phyloP scores from a whole-genome alignment of 495 filamentous ascomycete species.

The Xanthoparmelia taractica region DNA sequence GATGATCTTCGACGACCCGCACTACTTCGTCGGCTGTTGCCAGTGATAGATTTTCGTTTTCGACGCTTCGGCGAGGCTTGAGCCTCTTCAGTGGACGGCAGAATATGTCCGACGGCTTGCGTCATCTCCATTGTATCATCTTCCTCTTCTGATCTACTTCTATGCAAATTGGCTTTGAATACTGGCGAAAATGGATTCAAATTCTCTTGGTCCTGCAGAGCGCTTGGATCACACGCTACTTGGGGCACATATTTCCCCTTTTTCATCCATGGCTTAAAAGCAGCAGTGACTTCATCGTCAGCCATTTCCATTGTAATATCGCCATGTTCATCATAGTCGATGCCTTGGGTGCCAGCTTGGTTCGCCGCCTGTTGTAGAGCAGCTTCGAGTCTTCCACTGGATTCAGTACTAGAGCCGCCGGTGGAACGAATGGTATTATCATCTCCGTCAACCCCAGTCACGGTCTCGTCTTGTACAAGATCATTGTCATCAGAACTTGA shows the following conservation, averaged over 20 bases:
- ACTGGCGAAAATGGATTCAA: slow-evolving; percentile 44
- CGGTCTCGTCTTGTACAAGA: slow-evolving; percentile 61
- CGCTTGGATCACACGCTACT: slow-evolving; percentile 43
- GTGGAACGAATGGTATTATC: slow-evolving; percentile 57
- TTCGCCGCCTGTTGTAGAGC: slow-evolving; percentile 67
- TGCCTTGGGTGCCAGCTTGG: slow-evolving; percentile 57
- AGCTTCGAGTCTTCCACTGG: slow-evolving; percentile 63
- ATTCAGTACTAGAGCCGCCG: slow-evolving; percentile 51
- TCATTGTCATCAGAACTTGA: slow-evolving; percentile 46
- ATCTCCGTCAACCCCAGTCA: slow-evolving; percentile 58
- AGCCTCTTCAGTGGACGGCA: slow-evolving; percentile 27
- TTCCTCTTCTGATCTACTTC: slow-evolving; percentile 33
- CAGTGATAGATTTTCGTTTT: slow-evolving; percentile 17
- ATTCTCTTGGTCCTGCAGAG: slow-evolving; percentile 55
- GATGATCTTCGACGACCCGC: slow-evolving; percentile 24
- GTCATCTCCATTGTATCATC: slow-evolving; percentile 77
- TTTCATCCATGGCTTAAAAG: slow-evolving; percentile 61
- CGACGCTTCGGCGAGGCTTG: slow-evolving; percentile 29
- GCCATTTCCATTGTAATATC: slow-evolving; percentile 67
- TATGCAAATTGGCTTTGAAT: slow-evolving; percentile 28
- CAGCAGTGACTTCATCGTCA: slow-evolving; percentile 70
- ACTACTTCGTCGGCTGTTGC: slow-evolving; percentile 18
- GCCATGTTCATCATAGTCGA: slow-evolving; percentile 49
- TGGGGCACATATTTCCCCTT: slow-evolving; percentile 42
- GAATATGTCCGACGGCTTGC: slow-evolving; percentile 61